Evolutionary conservation across 169 alveolate species (phyloP).

Genomic region (Prorocentrum cordatum): DNA sequence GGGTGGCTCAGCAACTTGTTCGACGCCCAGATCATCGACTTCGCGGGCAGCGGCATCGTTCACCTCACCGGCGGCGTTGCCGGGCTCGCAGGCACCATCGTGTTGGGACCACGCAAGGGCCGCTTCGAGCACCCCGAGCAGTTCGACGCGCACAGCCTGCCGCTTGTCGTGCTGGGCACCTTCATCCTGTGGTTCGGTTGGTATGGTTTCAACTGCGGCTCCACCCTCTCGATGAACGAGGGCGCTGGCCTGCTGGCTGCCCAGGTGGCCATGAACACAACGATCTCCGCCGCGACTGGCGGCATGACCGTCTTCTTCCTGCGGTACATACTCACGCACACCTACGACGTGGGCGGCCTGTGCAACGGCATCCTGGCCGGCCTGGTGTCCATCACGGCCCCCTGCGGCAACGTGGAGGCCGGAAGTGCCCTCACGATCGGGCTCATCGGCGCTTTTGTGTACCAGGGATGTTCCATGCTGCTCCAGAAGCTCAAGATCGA

Average conservation of each 20-base stretch:
- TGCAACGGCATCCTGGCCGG: constrained; percentile 69
- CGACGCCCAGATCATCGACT: background rate
- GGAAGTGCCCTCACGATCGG: constrained; percentile 9
- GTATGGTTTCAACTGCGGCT: constrained; percentile 29
- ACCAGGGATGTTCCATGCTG: constrained; percentile 32
- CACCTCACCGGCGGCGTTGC: background rate
- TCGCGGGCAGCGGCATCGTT: constrained; percentile 5
- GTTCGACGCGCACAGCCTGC: constrained; percentile 1
- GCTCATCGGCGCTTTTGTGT: constrained; percentile 6
- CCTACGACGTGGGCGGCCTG: constrained; percentile 41
- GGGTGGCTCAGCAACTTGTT: background rate
- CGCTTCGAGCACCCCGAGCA: constrained; percentile 10
- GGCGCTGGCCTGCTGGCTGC: background rate
- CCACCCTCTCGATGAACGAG: background rate
- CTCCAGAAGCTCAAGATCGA: constrained; percentile 40
- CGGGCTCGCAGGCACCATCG: constrained; percentile 12
- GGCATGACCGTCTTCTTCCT: constrained; percentile 4
- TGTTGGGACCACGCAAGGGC: constrained; percentile 25
- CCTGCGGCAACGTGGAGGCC: constrained; percentile 34
- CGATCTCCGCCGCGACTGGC: constrained; percentile 51
- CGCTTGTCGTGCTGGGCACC: constrained; percentile 21
- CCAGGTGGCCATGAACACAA: constrained; percentile 59
- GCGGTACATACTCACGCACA: background rate
- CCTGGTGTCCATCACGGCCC: constrained; percentile 66
- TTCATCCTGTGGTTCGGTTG: constrained; percentile 31